Base-by-base conservation (phyloP, 805 yeast genomes). In the Saccharomycopsis malanga region DNA sequence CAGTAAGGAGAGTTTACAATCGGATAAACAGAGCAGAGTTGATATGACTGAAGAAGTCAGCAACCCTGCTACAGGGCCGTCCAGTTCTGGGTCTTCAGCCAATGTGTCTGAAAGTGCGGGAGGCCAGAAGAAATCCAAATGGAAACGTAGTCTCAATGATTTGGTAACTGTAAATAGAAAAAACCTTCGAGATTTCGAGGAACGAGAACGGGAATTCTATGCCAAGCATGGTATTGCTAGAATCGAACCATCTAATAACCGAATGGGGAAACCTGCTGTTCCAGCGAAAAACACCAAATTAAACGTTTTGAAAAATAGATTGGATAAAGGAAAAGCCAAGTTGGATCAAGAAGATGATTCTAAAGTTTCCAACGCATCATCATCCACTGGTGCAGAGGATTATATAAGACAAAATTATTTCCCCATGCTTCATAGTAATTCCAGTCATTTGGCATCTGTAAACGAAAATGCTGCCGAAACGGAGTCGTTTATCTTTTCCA, bases 361-460 rank as follows among this genome's bases (percentile, higher is more conserved):
- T 20, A 17, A 4, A 14, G 12, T 17, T 37, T 10, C 23, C 6
- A 24, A 6, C 7, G 45, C 45, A 5, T 6, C 7, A 6, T 34
- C 39, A 4, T 34, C 45, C 4, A 17, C 40, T 9, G 18, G 64
- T 58, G 57, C 67, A 52, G 34, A 70, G 69, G n/a, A 53, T 44
- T 47, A 47, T 23, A 47, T 47, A 4, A 4, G 47, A 24, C 44
- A 44, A 18, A 42, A 47, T 25, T 47, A 47, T 34, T 47, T 47
- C 42, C 51, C 51, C 2, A 35, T 38, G 42, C 25, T 44, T 5
- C 18, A 32, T 14, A 36, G 23, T 21, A 32, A n/a, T 32, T 9
- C 7, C 12, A 12, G 20, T 12, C 32, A 21, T 14, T 17, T n/a
- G n/a, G 27, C 25, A 4, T 25, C 32, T n/a, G 20, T 39, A 4